Evolutionary conservation across 176 grass and related monocot genomes (phyloP), one percentile per base, ranked within the genome.

Genomic region (Puccinellia tenuiflora): DNA sequence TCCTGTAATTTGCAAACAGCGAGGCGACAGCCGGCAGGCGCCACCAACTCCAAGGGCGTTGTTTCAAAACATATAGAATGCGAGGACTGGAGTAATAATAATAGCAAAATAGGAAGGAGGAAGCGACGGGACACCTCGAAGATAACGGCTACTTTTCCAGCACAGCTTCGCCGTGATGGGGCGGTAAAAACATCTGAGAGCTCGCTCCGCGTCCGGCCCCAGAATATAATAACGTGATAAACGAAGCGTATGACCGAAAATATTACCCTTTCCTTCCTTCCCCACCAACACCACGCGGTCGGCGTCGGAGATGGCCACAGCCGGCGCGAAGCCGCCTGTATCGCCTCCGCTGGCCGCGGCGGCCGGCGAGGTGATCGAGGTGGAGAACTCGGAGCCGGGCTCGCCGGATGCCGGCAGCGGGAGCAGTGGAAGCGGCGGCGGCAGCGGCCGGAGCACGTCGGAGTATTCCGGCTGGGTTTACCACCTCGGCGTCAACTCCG

Each of bases 401-500:
- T 91, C 76, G 16, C 70, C 89, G 68, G 92, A 92, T 7, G 62
- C 33, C 33, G 55, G 48, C 37, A 86, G 84, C 48, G 11, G 70
- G 67, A 79, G 74, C 73, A 71, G 40, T 31, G 76, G 68, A 29
- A 83, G 34, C 42, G 55, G 87, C 6, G 76, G 33, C 59, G 64
- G 87, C 10, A 48, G 53, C 47, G 84, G 87, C 3, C 75, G 82
- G 63, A 83, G 75, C 65, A 18, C 77, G 59, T 37, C 81, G 53
- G 86, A 88, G 82, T 98, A 86, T 66, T 86, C 70, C 31, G 96
- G 96, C 16, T 98, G 96, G 90, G 92, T 93, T 51, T 98, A 93
- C 67, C 96, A 98, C 87, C 71, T 98, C 37, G 96, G 96, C 57
- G 88, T 98, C 9, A 98, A 98, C 83, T 86, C 90, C 80, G 86